Evolutionary conservation across 2,329 filamentous ascomycete genomes (phyloP), one percentile per base, ranked within the genome.

Genomic region (Colletotrichum sp.): DNA sequence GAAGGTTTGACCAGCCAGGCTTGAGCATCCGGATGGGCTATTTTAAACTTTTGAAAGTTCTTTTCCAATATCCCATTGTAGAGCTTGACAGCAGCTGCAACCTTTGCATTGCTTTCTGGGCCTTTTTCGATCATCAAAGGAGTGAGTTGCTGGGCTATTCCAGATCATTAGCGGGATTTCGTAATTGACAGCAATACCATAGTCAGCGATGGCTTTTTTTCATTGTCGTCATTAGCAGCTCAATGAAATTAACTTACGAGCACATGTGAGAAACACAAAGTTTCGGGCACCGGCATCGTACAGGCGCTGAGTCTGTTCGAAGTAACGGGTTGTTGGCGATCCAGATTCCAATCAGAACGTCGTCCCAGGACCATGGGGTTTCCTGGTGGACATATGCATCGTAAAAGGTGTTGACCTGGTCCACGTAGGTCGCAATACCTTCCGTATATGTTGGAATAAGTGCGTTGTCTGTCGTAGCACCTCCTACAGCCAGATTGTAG

Each of bases 61-160:
- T 78, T 77, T 0, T 87, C 87, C 72, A 92, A 86, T 28, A 87
- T 89, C 4, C 81, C 84, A 8, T 85, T 85, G 79, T 88, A 84
- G 6, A 78, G 70, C 5, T 80, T 81, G 19, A 85, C 81, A 4
- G 82, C 79, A 15, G 74, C 72, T 1, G 80, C 77, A 8, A 84
- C 85, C 69, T 88, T 85, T 1, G 80, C 83, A 9, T 86, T 78
- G 0, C 86, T 88, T 61, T 48, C 64, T 6, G 89, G 77, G 0
- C 91, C 91, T 36, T 87, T 87, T 9, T 88, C 85, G 71, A 93
- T 86, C 7, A 92, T 82, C 4, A 89, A 89, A 1, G 92, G 92
- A 0, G 92, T 91, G 2, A 52, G 25, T 6, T 67, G 25, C 19
- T 67, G 64, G 5, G 64, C 64, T 67, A 8, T 66, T n/a, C 0